phyloP scores from a whole-genome alignment of 352 stramenopile species.

The Paralagenidium karlingii region DNA sequence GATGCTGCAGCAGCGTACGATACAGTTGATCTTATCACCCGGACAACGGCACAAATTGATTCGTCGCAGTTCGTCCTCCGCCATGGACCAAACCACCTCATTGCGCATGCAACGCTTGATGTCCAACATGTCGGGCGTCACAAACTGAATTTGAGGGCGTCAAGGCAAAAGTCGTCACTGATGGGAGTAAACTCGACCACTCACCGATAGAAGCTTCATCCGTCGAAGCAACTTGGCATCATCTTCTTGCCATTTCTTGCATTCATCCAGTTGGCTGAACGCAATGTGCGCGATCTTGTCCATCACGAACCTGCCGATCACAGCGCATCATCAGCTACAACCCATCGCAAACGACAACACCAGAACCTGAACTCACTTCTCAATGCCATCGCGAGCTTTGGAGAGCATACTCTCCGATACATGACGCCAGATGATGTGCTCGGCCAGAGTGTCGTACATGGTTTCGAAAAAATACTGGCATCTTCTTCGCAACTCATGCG shows the following conservation, averaged over 20 bases:
- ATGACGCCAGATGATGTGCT: conserved; percentile 52
- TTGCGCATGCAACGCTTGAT: conserved; percentile 85
- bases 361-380: too few species aligned
- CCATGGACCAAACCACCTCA: conserved; percentile 83
- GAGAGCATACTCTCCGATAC: conserved; percentile 38
- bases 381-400: conserved; percentile 70
- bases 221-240: conserved; percentile 53
- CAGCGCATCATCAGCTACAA: too few species aligned
- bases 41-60: conserved; percentile 81
- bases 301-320: too few species aligned
- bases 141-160: too few species aligned
- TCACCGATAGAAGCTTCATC: conserved; percentile 75
- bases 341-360: too few species aligned
- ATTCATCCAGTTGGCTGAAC: conserved; percentile 57
- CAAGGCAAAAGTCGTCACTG: too few species aligned
- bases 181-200: too few species aligned
- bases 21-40: conserved; percentile 85
- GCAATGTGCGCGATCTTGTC: conserved; percentile 75
- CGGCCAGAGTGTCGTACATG: conserved; percentile 43
- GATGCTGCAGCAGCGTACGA: conserved; percentile 78
- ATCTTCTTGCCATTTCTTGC: conserved; percentile 52
- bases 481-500: conserved; percentile 47
- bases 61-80: conserved; percentile 75
- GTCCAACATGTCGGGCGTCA: conserved; percentile 82
- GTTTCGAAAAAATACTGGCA: conserved; percentile 60